Conservation (phyloP, 352 stramenopile species). For the Phytopythium cucurbitacearum region DNA sequence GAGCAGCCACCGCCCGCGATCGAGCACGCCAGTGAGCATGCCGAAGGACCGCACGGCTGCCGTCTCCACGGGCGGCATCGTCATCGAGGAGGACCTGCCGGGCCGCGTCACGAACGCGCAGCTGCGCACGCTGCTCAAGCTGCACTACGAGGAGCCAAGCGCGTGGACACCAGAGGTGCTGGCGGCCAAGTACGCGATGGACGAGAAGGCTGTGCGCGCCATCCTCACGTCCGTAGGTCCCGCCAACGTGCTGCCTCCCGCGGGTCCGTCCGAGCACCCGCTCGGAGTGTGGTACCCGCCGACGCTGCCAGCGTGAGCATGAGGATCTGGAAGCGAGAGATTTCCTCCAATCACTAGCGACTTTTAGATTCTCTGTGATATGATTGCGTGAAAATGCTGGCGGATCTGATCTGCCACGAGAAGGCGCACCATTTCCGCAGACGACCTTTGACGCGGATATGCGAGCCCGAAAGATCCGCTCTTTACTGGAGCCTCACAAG, state of each 20-base stretch:
- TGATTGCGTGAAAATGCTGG: too few species aligned
- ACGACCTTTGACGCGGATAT: too few species aligned
- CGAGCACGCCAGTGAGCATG: conserved; percentile 31
- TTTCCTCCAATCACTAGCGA: conserved; percentile 2
- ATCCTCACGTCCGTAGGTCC: conserved; percentile 24
- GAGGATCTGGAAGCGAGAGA: not conserved
- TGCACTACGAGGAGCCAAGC: conserved; percentile 59
- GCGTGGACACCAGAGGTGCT: conserved; percentile 44
- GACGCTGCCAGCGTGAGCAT: not conserved
- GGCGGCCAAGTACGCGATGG: conserved; percentile 44
- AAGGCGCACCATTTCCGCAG: too few species aligned
- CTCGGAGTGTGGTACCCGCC: conserved; percentile 48
- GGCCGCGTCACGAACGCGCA: conserved; percentile 53
- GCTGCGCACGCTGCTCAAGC: conserved; percentile 47
- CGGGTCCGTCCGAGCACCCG: conserved; percentile 41
- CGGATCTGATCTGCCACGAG: too few species aligned
- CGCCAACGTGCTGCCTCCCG: conserved; percentile 27
- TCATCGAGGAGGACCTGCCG: conserved; percentile 26
- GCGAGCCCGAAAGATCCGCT: too few species aligned
- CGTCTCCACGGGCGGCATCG: conserved; percentile 30
- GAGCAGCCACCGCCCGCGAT: conserved; percentile 53
- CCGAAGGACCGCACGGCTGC: conserved; percentile 50
- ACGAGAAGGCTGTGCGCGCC: conserved; percentile 22
- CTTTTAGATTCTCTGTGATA: too few species aligned
- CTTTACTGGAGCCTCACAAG: too few species aligned